Percentiles rank a stretch among this genome's conserved stretches.
phyloP scores from a whole-genome alignment of 129 eudicot genomes.

The Rutidosis leptorrhynchoides region DNA sequence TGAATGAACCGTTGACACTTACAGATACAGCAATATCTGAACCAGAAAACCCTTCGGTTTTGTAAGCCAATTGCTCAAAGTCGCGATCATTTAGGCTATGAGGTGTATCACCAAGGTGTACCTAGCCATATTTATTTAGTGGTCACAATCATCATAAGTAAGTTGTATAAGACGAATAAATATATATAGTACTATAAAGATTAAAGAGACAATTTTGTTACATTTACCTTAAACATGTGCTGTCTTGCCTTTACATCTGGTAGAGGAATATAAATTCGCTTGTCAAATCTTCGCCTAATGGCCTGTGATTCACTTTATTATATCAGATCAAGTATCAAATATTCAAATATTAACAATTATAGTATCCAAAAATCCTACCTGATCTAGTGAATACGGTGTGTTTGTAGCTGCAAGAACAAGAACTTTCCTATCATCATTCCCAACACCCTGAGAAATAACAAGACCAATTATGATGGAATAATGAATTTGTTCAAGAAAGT shows the following conservation, averaged over 20 bases:
- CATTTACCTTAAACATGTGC: conserved; percentile 52
- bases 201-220: neutral
- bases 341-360: neutral
- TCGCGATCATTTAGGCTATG: conserved; percentile 49
- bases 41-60: conserved; percentile 60
- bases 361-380: conserved; percentile 35
- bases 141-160: neutral
- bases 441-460: conserved; percentile 53
- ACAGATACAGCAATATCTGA: conserved; percentile 69
- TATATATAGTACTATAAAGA: neutral
- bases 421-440: conserved; percentile 58
- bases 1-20: conserved; percentile 15
- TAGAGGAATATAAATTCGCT: conserved; percentile 57
- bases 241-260: conserved; percentile 60
- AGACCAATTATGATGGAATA: neutral
- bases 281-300: conserved; percentile 56
- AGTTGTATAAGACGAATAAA: neutral
- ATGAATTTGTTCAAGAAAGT: neutral
- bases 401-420: conserved; percentile 80
- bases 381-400: conserved; percentile 68
- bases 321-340: neutral
- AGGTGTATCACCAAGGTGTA: conserved; percentile 62
- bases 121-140: conserved; percentile 28
- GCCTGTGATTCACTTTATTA: conserved; percentile 38
- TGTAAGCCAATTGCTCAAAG: conserved; percentile 48